Percentiles rank a stretch among this genome's conserved stretches.
Evolutionary conservation across 371 early-diverging fungal genomes (phyloP).

Genomic region (Mucor racemosus): DNA sequence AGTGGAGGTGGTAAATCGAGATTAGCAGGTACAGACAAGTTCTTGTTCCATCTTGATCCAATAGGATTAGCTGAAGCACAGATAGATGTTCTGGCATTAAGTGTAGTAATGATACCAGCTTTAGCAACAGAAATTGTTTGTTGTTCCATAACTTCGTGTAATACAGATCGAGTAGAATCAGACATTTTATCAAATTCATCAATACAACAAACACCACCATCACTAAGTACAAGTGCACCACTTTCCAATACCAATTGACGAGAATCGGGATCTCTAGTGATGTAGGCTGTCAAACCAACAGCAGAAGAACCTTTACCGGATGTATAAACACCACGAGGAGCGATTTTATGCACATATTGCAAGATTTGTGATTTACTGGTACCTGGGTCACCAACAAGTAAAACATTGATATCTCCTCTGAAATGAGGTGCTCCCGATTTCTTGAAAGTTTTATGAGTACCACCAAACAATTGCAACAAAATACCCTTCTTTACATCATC

Average conservation of each 20-base stretch:
- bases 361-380: slow-evolving; percentile 98
- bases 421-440: slow-evolving; percentile 75
- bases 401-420: slow-evolving; percentile 97
- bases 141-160: slow-evolving; percentile 99
- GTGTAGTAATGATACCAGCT: slow-evolving; percentile 99
- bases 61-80: slow-evolving; percentile 99
- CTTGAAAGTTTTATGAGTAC: slow-evolving; percentile 80
- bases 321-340: slow-evolving; percentile 99
- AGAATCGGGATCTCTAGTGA: slow-evolving; percentile 97
- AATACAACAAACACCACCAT: slow-evolving; percentile 99
- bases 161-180: slow-evolving; percentile 93
- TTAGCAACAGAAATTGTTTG: slow-evolving; percentile 99
- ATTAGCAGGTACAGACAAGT: slow-evolving; percentile 92
- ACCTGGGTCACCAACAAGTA: slow-evolving; percentile 99
- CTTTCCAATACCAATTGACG: slow-evolving; percentile 97
- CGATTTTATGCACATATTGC: slow-evolving; percentile 93
- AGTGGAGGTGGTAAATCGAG: slow-evolving; percentile 96
- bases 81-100: slow-evolving; percentile 99
- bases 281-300: slow-evolving; percentile 99
- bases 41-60: slow-evolving; percentile 92
- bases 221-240: slow-evolving; percentile 98
- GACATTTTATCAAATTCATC: slow-evolving; percentile 99
- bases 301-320: slow-evolving; percentile 99
- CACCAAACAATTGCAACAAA: slow-evolving; percentile 98
- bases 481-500: slow-evolving; percentile 99